Percentiles rank a stretch among this genome's conserved stretches.
phyloP scores from a whole-genome alignment of 1,284 basidiomycete genomes.

The Tilletia horrida region DNA sequence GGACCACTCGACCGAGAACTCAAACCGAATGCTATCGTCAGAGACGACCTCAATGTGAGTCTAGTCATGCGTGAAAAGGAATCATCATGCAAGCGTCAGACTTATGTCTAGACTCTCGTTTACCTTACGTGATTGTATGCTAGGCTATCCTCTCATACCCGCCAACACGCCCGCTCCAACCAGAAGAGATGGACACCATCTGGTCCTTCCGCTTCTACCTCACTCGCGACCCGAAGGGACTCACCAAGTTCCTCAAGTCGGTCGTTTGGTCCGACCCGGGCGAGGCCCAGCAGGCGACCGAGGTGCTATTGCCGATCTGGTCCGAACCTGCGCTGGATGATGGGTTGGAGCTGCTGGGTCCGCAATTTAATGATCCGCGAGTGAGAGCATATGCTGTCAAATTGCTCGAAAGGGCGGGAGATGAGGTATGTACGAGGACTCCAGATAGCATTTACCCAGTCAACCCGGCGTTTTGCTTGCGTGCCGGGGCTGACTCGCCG shows the following conservation, averaged over 20 bases:
- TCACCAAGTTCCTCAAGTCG: slow-evolving; percentile 97
- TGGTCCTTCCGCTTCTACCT: slow-evolving; percentile 99
- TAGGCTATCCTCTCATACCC: slow-evolving; percentile 87
- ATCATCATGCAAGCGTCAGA: not conserved
- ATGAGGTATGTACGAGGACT: slow-evolving; percentile 69
- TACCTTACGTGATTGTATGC: not conserved
- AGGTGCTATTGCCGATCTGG: slow-evolving; percentile 92
- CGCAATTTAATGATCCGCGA: slow-evolving; percentile 80
- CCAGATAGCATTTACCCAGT: too few relatives aligned
- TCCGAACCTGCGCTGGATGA: slow-evolving; percentile 95
- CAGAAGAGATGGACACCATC: slow-evolving; percentile 90
- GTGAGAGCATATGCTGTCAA: slow-evolving; percentile 91
- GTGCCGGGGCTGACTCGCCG: not conserved
- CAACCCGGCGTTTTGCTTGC: too few relatives aligned
- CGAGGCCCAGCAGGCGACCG: slow-evolving; percentile 95
- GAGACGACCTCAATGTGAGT: slow-evolving; percentile 82
- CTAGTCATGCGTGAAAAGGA: too few relatives aligned
- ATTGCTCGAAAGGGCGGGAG: slow-evolving; percentile 83
- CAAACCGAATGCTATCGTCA: slow-evolving; percentile 87
- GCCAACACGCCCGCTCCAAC: slow-evolving; percentile 79
- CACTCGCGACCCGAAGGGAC: slow-evolving; percentile 74
- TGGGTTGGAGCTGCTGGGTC: slow-evolving; percentile 84
- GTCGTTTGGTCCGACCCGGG: slow-evolving; percentile 94
- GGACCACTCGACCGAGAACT: slow-evolving; percentile 91
- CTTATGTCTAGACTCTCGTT: not conserved